Base-by-base conservation (phyloP, 805 yeast genomes). In the Saturnispora gosingensis region DNA sequence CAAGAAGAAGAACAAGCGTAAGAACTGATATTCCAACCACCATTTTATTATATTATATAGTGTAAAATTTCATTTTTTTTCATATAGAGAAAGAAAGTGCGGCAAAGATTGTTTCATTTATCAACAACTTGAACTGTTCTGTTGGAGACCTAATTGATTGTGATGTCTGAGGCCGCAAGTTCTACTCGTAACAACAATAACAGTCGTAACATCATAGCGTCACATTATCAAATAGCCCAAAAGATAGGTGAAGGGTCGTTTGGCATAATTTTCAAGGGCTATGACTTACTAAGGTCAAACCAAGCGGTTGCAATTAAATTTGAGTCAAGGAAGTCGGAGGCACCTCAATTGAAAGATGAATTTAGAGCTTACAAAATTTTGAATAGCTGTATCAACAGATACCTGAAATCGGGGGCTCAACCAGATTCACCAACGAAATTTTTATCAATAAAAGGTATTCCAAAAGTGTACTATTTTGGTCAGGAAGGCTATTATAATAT, bases 211-310 rank as follows among this genome's bases (percentile, higher is more conserved):
- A 66, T 69, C 18, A 69, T 69, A 48, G 83, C 82, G 7, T 72
- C 77, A 42, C 95, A 86, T 65, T 86, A 83, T 67, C 83, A 83
- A 58, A 79, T 85, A 52, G 93, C 91, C 9, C 84, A 85, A 61
- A 86, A 86, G 67, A 86, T 86, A 50, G 95, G 95, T 36, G 93
- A 86, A 64, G 95, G 95, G 2, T 85, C 93, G 0, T 86, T 86
- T 71, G 95, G 95, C 35, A 85, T 85, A 8, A 82, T 86, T 49
- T 86, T 85, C 66, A 89, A 85, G 69, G 95, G 95, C 40, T 78
- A 81, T 52, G 87, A 86, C 62, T 69, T 86, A 55, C 70, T 85
- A 54, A 78, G 84, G 56, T 80, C 82, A 46, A 67, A 67, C 50
- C 67, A 63, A 53, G 74, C 81, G 22, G 91, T 85, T 32, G 93